phyloP scores from a whole-genome alignment of 331 rosid species.

The Quercus lobata region DNA sequence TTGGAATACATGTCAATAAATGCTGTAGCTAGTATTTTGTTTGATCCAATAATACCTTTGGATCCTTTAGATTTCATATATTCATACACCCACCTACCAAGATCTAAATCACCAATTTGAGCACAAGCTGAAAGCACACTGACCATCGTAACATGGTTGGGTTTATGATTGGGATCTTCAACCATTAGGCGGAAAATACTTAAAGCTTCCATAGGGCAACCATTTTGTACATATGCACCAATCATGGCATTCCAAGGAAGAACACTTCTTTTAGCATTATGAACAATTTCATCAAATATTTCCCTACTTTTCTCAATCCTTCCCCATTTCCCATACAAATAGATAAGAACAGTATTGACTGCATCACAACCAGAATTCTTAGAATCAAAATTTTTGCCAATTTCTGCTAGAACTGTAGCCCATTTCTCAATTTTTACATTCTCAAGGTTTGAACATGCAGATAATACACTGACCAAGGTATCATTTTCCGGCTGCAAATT shows the following conservation, averaged over 20 bases:
- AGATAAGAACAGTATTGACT: conserved; percentile 33
- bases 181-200: conserved; percentile 45
- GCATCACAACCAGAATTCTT: conserved; percentile 23
- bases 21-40: conserved; percentile 57
- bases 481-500: conserved; percentile 43
- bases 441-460: conserved; percentile 59
- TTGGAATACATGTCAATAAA: conserved; percentile 64
- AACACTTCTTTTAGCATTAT: conserved; percentile 33
- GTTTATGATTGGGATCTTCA: conserved; percentile 25
- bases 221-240: conserved; percentile 50
- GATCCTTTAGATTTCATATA: conserved; percentile 39
- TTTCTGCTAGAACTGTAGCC: conserved; percentile 24
- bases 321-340: conserved; percentile 53
- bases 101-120: conserved; percentile 55
- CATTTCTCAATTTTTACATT: conserved; percentile 42
- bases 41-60: conserved; percentile 35
- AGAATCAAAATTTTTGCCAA: background rate
- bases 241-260: conserved; percentile 64
- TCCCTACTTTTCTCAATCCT: conserved; percentile 42
- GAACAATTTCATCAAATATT: conserved; percentile 33
- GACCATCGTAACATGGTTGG: conserved; percentile 60
- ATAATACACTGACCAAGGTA: conserved; percentile 51
- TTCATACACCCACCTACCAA: conserved; percentile 53
- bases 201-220: conserved; percentile 44
- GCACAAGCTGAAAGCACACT: conserved; percentile 68